Evolutionary conservation across 306 rosid species (phyloP).

Genomic region (Biancaea sappan): DNA sequence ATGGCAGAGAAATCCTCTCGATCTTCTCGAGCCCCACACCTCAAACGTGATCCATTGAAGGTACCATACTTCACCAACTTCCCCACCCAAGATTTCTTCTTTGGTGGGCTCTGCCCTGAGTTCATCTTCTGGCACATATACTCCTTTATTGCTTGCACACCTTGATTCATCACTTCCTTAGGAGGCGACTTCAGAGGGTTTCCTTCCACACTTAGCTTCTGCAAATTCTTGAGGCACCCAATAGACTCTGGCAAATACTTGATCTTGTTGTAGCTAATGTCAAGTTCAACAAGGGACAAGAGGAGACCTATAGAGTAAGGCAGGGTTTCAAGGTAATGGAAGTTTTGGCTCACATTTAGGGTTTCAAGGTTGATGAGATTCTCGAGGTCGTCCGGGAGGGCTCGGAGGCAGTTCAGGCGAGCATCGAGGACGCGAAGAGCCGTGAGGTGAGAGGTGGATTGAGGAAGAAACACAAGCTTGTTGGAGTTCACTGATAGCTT

Average conservation of each 20-base stretch:
- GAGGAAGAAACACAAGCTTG: constrained; percentile 67
- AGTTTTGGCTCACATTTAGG: constrained; percentile 88
- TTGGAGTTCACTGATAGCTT: constrained; percentile 80
- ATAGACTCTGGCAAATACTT: constrained; percentile 63
- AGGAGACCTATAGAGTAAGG: constrained; percentile 87
- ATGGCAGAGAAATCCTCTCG: constrained; percentile 53
- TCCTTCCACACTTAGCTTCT: constrained; percentile 70
- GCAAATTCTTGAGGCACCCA: constrained; percentile 70
- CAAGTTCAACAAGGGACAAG: constrained; percentile 69
- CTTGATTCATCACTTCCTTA: constrained; percentile 55
- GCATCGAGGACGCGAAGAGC: constrained; percentile 62
- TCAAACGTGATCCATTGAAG: constrained; percentile 43
- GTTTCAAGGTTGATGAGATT: constrained; percentile 78
- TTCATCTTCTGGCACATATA: constrained; percentile 70
- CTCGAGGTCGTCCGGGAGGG: constrained; percentile 76
- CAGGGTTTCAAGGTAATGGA: constrained; percentile 66
- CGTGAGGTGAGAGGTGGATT: constrained; percentile 61
- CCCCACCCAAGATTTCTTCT: constrained; percentile 76
- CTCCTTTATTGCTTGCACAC: constrained; percentile 64
- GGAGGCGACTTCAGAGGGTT: constrained; percentile 85
- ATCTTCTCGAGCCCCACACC: constrained; percentile 36
- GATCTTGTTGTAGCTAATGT: constrained; percentile 79
- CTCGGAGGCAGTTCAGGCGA: constrained; percentile 72
- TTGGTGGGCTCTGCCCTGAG: constrained; percentile 35
- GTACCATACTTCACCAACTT: constrained; percentile 58